phyloP scores from a whole-genome alignment of 768 basidiomycete species.

The Pluteus cervinus region DNA sequence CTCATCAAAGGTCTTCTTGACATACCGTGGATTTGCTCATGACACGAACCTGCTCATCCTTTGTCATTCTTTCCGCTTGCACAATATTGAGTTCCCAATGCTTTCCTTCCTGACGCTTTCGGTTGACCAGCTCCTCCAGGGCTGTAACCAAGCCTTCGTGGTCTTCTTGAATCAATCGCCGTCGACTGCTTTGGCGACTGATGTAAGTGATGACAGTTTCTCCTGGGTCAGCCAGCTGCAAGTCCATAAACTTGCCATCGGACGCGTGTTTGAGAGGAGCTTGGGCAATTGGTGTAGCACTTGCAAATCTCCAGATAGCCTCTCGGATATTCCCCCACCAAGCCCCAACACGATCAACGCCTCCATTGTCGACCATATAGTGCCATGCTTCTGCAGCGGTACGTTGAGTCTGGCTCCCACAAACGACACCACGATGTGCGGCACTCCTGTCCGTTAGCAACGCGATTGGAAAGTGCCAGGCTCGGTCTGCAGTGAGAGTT shows the following conservation, averaged over 20 bases:
- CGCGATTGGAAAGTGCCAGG: conserved; percentile 67
- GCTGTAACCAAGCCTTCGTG: conserved; percentile 49
- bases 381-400: conserved; percentile 68
- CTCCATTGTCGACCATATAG: conserved; percentile 31
- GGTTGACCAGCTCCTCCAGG: conserved; percentile 42
- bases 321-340: conserved; percentile 81
- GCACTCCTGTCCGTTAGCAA: conserved; percentile 75
- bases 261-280: conserved; percentile 10
- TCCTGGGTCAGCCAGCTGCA: no score
- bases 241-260: conserved; percentile 20
- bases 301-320: conserved; percentile 63
- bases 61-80: conserved; percentile 57
- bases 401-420: conserved; percentile 61
- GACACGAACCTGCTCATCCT: conserved; percentile 69
- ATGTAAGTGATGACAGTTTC: conserved; percentile 69
- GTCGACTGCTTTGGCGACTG: conserved; percentile 48
- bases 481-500: conserved; percentile 35
- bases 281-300: no score
- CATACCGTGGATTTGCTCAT: conserved; percentile 67
- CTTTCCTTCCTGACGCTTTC: conserved; percentile 20
- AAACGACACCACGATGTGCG: conserved; percentile 58
- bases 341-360: conserved; percentile 32
- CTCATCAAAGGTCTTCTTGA: conserved; percentile 6
- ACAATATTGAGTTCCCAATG: conserved; percentile 59
- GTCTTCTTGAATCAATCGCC: conserved; percentile 49